Evolutionary conservation across 768 basidiomycete genomes (phyloP).

Genomic region (Boletus sp.): DNA sequence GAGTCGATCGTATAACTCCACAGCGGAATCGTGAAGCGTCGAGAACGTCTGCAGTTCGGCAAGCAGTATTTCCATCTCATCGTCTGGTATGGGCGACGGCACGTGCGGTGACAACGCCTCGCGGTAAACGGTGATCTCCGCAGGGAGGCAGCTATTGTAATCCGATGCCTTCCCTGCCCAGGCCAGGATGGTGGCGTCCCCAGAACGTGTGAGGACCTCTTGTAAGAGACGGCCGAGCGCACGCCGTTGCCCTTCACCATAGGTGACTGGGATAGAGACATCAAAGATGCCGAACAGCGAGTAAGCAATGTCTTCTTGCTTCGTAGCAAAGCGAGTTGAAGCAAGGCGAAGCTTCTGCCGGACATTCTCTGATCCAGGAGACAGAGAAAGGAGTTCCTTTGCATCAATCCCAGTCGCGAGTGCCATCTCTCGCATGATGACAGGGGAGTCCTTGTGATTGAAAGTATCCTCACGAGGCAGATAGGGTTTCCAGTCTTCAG

Average conservation of each 20-base stretch:
- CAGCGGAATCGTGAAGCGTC: constrained; percentile 1
- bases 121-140: constrained; percentile 18
- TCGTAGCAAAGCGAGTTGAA: constrained; percentile 21
- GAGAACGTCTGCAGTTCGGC: not conserved
- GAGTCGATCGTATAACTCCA: constrained; percentile 13
- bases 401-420: constrained; percentile 10
- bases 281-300: constrained; percentile 28
- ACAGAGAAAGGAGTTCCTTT: constrained; percentile 8
- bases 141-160: constrained; percentile 25
- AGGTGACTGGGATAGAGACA: constrained; percentile 15
- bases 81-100: constrained; percentile 5
- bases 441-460: constrained; percentile 20
- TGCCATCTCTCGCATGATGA: constrained; percentile 22
- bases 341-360: constrained; percentile 22
- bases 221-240: constrained; percentile 25
- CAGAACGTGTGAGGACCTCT: constrained; percentile 14
- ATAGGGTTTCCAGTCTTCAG: constrained; percentile 24
- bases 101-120: constrained; percentile 2
- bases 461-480: constrained; percentile 1
- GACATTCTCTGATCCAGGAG: constrained; percentile 13
- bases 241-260: constrained; percentile 25
- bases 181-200: constrained; percentile 13
- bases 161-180: constrained; percentile 21
- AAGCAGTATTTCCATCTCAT: constrained; percentile 9
- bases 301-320: constrained; percentile 26